Evolutionary conservation across 164 flowering plant genomes (phyloP).

Genomic region (Vitis rotundifolia): DNA sequence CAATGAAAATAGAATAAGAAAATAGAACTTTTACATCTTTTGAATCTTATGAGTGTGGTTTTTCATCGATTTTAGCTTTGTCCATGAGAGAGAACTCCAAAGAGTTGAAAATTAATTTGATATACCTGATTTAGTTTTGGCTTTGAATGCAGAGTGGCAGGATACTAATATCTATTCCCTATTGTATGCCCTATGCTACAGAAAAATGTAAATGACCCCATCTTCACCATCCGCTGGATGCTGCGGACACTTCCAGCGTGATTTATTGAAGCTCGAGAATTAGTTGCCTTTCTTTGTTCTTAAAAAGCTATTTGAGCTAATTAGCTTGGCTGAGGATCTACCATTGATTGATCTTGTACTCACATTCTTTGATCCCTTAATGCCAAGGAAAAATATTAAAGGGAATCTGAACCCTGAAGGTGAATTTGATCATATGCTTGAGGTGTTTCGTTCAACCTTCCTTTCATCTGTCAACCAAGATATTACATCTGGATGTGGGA

Average conservation of each 20-base stretch:
- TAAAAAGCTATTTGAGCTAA: slow-evolving; percentile 14
- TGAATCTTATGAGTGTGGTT: too few species aligned
- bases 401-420: not conserved
- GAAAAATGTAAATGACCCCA: slow-evolving; percentile 19
- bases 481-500: slow-evolving; percentile 1
- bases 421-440: not conserved
- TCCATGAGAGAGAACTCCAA: too few species aligned
- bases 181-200: not conserved
- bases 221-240: slow-evolving; percentile 33
- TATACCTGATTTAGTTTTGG: too few species aligned
- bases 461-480: slow-evolving; percentile 7
- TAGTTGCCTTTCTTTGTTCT: slow-evolving; percentile 36
- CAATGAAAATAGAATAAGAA: too few species aligned
- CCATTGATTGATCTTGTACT: slow-evolving; percentile 20
- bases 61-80: too few species aligned
- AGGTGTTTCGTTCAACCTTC: slow-evolving; percentile 23
- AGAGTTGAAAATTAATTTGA: too few species aligned
- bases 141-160: too few species aligned
- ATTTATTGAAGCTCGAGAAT: slow-evolving; percentile 37
- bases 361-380: slow-evolving; percentile 28
- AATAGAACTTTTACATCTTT: too few species aligned
- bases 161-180: not conserved
- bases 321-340: slow-evolving; percentile 2
- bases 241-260: slow-evolving; percentile 26
- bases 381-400: slow-evolving; percentile 6